A percentile compares a stretch with the other conserved stretches of the same genome.
Conservation (phyloP, 2,329 filamentous ascomycete species). For the Gyromitra esculenta region DNA sequence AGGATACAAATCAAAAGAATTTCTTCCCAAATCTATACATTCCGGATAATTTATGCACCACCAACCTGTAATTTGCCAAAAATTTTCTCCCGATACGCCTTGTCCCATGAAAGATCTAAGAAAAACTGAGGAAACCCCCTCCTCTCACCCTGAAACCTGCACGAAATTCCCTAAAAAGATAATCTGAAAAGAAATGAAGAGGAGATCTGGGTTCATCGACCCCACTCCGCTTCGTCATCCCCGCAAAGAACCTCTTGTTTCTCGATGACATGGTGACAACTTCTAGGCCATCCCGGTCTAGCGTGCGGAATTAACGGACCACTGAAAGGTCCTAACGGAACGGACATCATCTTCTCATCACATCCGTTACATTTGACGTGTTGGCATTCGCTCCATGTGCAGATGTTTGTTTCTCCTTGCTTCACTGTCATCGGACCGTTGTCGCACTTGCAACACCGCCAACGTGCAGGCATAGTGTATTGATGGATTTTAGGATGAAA, state of each 20-base stretch:
- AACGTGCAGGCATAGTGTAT: slow-evolving; percentile 50
- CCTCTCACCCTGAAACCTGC: neutral
- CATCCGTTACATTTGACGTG: slow-evolving; percentile 51
- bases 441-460: slow-evolving; percentile 53
- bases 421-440: slow-evolving; percentile 52
- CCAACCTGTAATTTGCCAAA: slow-evolving; percentile 34
- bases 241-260: slow-evolving; percentile 22
- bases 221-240: slow-evolving; percentile 20
- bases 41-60: slow-evolving; percentile 35
- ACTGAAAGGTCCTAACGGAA: slow-evolving; percentile 34
- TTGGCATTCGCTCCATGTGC: slow-evolving; percentile 50
- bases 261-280: slow-evolving; percentile 4
- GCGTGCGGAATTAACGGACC: slow-evolving; percentile 21
- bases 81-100: slow-evolving; percentile 41
- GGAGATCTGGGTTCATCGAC: slow-evolving; percentile 1
- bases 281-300: slow-evolving; percentile 9
- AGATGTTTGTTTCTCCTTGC: slow-evolving; percentile 47
- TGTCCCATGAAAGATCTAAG: slow-evolving; percentile 41
- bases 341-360: slow-evolving; percentile 49
- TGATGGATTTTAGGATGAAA: neutral
- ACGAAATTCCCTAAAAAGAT: slow-evolving; percentile 25
- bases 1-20: slow-evolving; percentile 38
- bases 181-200: slow-evolving; percentile 19
- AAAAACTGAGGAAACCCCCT: slow-evolving; percentile 22
- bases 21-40: slow-evolving; percentile 41